Base-by-base conservation (phyloP, 2,329 filamentous ascomycete genomes). In the Fusarium zealandicum region DNA sequence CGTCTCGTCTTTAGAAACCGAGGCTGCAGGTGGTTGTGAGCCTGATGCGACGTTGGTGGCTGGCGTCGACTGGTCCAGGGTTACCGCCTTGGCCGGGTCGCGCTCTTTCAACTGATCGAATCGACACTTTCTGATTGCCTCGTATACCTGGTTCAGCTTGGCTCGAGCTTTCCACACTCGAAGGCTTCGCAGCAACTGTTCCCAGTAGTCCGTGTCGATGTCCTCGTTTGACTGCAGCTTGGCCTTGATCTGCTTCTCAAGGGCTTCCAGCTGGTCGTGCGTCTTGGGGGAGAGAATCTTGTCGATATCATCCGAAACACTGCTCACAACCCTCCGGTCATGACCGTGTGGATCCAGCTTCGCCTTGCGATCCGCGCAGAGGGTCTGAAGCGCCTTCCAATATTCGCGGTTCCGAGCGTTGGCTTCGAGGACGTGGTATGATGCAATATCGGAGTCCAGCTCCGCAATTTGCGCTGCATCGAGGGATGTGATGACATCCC, bases 191-290 rank as follows among this genome's bases (percentile, higher is more conserved):
- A 99, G 80, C 13, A 99, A 80, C 70, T 96, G 91, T 70, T 96
- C 92, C 95, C 95, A 99, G 73, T 98, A 99, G 75, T 99, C 95
- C 3, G 90, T 92, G 73, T 99, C 95, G 63, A 99, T 93, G 32
- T 90, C 88, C 69, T 97, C 93, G 70, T 96, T 88, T 7, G 92
- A 96, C 45, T 87, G 82, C 40, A 99, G 78, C 77, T 99, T 99
- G 13, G 82, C 80, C 70, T 86, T 87, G 72, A 99, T 95, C 76
- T 98, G 93, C 60, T 81, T 84, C 75, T 99, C 93, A 41, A 99
- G 80, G 14, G 84, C 84, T 70, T 93, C 89, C n/a, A 99, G 80
- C 72, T 98, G 90, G 66, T 92, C 88, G 66, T 91, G 87, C 13
- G 87, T 85, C 76, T 99, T 99, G 8, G 92, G 91, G 4, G 85